Percentiles rank a stretch among this genome's conserved stretches.
Evolutionary conservation across 306 rosid genomes (phyloP).

Genomic region (Ziziphus jujuba): DNA sequence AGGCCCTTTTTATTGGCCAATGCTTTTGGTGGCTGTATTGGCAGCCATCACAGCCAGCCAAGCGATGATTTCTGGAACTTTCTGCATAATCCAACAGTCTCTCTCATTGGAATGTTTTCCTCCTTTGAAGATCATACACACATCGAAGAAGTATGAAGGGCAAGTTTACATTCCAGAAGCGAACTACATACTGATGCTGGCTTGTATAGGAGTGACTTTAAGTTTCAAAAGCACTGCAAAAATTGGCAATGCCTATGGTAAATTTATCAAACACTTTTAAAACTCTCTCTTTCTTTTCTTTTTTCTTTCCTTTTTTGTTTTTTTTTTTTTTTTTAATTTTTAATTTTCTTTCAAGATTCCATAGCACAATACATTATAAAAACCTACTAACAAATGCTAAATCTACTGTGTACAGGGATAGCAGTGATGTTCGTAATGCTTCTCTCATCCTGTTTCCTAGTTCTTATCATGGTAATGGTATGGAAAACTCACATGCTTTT

Average conservation of each 20-base stretch:
- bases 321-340: too few relatives aligned
- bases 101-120: constrained; percentile 29
- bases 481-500: constrained; percentile 32
- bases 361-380: background rate
- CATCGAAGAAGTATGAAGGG: constrained; percentile 11
- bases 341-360: background rate
- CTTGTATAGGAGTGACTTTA: constrained; percentile 20
- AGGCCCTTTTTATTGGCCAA: constrained; percentile 20
- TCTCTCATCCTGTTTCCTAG: constrained; percentile 24
- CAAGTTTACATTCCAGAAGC: constrained; percentile 30
- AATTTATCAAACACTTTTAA: background rate
- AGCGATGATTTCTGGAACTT: constrained; percentile 22
- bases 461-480: constrained; percentile 32
- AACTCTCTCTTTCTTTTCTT: background rate
- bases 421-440: constrained; percentile 36
- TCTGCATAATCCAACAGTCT: constrained; percentile 27
- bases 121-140: constrained; percentile 19
- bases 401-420: constrained; percentile 15
- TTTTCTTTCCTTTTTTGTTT: too few relatives aligned
- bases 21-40: constrained; percentile 19
- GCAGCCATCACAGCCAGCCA: constrained; percentile 28
- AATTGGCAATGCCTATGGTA: constrained; percentile 27
- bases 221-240: constrained; percentile 16
- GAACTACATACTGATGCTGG: constrained; percentile 23
- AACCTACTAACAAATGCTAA: background rate